Evolutionary conservation across 2,329 filamentous ascomycete species (phyloP), one percentile per base, ranked within the genome.

Genomic region (Stemphylium vesicarium): DNA sequence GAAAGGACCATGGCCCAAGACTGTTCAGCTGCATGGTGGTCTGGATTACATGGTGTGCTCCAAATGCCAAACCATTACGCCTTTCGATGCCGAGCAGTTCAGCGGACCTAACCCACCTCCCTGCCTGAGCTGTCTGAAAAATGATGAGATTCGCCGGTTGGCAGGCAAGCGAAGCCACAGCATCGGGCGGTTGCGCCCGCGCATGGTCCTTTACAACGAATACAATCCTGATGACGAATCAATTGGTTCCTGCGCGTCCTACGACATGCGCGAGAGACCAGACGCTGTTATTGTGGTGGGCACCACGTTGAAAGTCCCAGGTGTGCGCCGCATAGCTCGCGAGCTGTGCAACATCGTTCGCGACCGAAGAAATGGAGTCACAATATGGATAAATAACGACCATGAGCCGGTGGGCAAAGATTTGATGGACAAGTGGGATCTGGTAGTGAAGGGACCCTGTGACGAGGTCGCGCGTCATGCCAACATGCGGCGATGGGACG

Each of bases 151-250:
- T 41, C 90, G 95, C 67, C 90, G 88, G 13, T 82, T 87, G 59
- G 90, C 88, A 11, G 92, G 93, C 43, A 94, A 96, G 77, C 87
- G 95, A 55, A 96, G 93, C 70, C 95, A 97, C 70, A 95, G 95
- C 1, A 90, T 99, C 66, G 95, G 95, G 37, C 87, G 91, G 58
- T 80, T 99, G 59, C 87, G 95, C 18, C 95, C 95, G 16, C 86
- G 95, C 53, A 97, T 99, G 80, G 94, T 98, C 4, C 83, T 99
- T 10, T 99, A 99, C 80, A 97, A 98, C 73, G 95, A 99, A 75
- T 89, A 91, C 74, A 97, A 98, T 72, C 95, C 95, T 0, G 95
- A 99, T 63, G 92, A 95, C 64, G 94, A 97, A 65, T 94, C 95
- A 11, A 99, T 99, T 73, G 93, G 94, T 38, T 91, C 91, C 18